Conservation (phyloP, 306 rosid species). For the Quercus engelmannii region DNA sequence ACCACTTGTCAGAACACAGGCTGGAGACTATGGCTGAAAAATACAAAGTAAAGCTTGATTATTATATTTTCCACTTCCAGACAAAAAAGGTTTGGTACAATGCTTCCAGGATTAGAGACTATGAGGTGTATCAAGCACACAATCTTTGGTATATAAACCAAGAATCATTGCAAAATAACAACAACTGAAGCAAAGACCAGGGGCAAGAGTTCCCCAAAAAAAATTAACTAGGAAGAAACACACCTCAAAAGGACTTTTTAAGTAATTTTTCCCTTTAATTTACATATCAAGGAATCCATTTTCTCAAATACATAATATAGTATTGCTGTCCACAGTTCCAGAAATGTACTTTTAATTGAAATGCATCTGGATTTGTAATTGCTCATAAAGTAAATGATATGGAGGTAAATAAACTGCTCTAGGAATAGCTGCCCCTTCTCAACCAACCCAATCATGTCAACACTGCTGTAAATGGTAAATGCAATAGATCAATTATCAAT, state of each 20-base stretch:
- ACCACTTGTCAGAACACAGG: background rate
- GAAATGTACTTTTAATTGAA: background rate
- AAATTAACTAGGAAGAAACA: background rate
- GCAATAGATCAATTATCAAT: background rate
- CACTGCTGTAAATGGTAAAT: background rate
- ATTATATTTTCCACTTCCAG: background rate
- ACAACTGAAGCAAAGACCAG: background rate
- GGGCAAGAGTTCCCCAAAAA: background rate
- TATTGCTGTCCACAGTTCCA: background rate
- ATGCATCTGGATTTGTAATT: background rate
- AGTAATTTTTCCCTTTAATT: background rate
- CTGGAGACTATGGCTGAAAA: background rate
- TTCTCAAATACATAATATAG: background rate
- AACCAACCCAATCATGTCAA: background rate
- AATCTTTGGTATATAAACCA: background rate
- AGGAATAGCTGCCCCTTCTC: background rate
- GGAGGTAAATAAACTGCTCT: background rate
- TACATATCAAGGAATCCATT: background rate
- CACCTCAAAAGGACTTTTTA: background rate
- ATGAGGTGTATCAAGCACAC: background rate
- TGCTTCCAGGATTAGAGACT: background rate
- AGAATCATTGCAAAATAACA: background rate
- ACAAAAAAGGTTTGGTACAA: background rate
- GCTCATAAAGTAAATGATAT: background rate
- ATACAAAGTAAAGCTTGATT: background rate